phyloP scores from a whole-genome alignment of 768 basidiomycete genomes.

The Leccinum barrowsii region DNA sequence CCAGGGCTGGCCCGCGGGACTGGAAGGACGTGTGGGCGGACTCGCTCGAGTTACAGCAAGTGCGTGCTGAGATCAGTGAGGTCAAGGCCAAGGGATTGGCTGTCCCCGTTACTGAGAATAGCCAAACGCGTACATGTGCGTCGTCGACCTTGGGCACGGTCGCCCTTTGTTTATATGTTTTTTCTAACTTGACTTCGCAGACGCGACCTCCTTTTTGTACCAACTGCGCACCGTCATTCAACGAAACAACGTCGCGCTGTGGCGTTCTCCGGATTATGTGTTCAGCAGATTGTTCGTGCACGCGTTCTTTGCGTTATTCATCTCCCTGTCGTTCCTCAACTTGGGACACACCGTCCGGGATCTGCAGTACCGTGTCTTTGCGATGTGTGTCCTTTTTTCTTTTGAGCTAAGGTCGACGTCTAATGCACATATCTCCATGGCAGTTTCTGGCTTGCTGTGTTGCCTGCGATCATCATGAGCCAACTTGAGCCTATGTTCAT shows the following conservation, averaged over 20 bases:
- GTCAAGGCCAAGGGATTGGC: conserved; percentile 49
- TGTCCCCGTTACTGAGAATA: conserved; percentile 37
- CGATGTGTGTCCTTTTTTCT: conserved; percentile 46
- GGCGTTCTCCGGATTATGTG: conserved; percentile 83
- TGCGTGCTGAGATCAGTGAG: conserved; percentile 40
- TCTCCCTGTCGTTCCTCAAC: conserved; percentile 78
- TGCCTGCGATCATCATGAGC: conserved; percentile 74
- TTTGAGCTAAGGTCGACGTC: neutral
- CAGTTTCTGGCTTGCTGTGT: conserved; percentile 63
- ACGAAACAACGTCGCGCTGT: conserved; percentile 68
- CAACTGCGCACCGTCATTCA: conserved; percentile 69
- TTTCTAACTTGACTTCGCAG: conserved; percentile 30
- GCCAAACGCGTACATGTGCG: conserved; percentile 47
- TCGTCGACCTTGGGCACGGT: neutral
- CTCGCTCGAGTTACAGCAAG: conserved; percentile 52
- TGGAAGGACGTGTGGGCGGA: conserved; percentile 89
- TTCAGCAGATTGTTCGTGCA: conserved; percentile 83
- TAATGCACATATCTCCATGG: neutral
- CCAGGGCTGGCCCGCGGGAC: conserved; percentile 71
- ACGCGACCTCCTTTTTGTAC: conserved; percentile 72
- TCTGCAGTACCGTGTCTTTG: conserved; percentile 78
- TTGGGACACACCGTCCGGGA: conserved; percentile 62
- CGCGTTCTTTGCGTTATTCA: conserved; percentile 62
- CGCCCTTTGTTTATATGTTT: neutral
- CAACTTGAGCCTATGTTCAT: conserved; percentile 78